phyloP scores from a whole-genome alignment of 768 basidiomycete genomes.

The Russula vinacea region DNA sequence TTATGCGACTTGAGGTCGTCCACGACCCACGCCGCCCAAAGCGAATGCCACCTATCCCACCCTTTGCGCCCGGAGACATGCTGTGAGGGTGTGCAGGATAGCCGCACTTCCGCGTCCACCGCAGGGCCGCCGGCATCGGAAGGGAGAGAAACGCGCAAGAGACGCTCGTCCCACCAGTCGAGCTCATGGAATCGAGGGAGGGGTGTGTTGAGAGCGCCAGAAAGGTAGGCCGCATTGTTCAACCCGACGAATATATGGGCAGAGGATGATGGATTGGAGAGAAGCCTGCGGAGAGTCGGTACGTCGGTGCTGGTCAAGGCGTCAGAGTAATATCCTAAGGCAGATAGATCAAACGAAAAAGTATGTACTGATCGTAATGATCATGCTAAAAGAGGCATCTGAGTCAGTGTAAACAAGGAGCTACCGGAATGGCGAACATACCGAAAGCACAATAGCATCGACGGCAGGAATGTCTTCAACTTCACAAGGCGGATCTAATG shows the following conservation, averaged over 20 bases:
- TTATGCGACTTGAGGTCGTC: slow-evolving; percentile 48
- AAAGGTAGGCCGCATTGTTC: slow-evolving; percentile 42
- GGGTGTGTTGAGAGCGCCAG: slow-evolving; percentile 34
- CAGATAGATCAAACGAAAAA: neutral
- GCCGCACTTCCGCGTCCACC: slow-evolving; percentile 38
- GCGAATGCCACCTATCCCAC: slow-evolving; percentile 51
- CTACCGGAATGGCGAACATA: slow-evolving; percentile 31
- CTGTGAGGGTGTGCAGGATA: slow-evolving; percentile 63
- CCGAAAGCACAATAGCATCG: slow-evolving; percentile 51
- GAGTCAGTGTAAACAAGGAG: neutral
- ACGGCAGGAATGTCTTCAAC: slow-evolving; percentile 48
- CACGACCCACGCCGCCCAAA: slow-evolving; percentile 68
- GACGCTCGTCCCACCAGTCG: slow-evolving; percentile 50
- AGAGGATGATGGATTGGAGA: slow-evolving; percentile 25
- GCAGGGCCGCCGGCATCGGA: slow-evolving; percentile 6
- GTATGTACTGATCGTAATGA: slow-evolving; percentile 40
- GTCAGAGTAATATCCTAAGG: neutral
- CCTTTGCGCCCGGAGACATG: slow-evolving; percentile 55
- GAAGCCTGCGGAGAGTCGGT: slow-evolving; percentile 36
- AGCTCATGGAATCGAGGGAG: slow-evolving; percentile 40
- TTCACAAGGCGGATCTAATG: slow-evolving; percentile 38
- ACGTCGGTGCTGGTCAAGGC: slow-evolving; percentile 36
- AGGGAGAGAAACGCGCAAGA: slow-evolving; percentile 35
- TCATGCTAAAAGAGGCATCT: slow-evolving; percentile 34
- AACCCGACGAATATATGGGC: slow-evolving; percentile 48